phyloP scores from a whole-genome alignment of 108 stramenopile species.

The Pseudonitzschia multiseries region DNA sequence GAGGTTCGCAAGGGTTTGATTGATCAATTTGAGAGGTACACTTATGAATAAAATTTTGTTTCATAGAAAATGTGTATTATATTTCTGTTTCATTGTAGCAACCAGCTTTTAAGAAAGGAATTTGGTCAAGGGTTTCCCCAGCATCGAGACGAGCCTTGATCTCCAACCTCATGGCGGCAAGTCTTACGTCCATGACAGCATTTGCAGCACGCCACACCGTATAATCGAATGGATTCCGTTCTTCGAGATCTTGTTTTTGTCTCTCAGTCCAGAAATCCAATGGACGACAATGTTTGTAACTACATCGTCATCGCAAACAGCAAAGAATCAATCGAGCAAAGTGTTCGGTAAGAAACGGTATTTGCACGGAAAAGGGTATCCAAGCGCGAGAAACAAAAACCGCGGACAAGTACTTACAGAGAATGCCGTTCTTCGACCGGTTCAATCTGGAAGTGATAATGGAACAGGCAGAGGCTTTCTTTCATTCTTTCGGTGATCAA shows the following conservation, averaged over 20 bases:
- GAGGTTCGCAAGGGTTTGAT: no score
- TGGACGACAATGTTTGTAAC: slow-evolving; percentile 8
- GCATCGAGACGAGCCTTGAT: slow-evolving; percentile 4
- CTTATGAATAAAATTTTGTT: no score
- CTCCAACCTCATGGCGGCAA: not conserved
- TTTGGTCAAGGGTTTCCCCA: not conserved
- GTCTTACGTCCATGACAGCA: not conserved
- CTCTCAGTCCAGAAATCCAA: not conserved
- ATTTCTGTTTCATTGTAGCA: not conserved
- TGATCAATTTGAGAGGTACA: no score
- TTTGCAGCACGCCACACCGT: slow-evolving; percentile 15
- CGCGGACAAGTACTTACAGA: not conserved
- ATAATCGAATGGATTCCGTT: not conserved
- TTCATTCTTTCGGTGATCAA: slow-evolving; percentile 1
- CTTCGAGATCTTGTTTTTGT: not conserved
- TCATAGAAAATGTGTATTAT: no score
- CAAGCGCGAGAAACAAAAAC: no score
- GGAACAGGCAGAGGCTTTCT: slow-evolving; percentile 7
- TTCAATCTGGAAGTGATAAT: slow-evolving; percentile 1
- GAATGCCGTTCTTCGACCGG: not conserved
- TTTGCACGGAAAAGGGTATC: not conserved
- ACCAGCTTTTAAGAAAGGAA: not conserved
- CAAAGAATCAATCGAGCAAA: not conserved
- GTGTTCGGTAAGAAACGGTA: not conserved
- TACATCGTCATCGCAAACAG: not conserved